A percentile compares a stretch with the other conserved stretches of the same genome.
Evolutionary conservation across 768 basidiomycete species (phyloP).

Genomic region (Leccinum boreale): DNA sequence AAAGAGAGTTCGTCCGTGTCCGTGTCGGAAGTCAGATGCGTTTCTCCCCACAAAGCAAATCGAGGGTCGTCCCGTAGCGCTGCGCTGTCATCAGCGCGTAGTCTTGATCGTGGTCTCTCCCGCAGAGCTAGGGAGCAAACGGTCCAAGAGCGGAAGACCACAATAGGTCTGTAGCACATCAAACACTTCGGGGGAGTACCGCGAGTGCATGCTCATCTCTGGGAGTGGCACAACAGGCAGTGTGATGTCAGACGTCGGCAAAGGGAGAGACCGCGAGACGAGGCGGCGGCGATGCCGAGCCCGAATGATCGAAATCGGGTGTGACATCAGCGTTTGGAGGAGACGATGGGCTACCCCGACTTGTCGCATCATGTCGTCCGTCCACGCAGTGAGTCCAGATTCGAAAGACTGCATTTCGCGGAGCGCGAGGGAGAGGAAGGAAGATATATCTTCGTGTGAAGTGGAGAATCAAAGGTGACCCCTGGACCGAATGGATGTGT

Average conservation of each 20-base stretch:
- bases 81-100: constrained; percentile 61
- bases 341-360: constrained; percentile 12
- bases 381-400: constrained; percentile 45
- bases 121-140: constrained; percentile 50
- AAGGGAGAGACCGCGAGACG: constrained; percentile 26
- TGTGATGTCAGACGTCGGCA: constrained; percentile 25
- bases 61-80: constrained; percentile 85
- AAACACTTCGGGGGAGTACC: constrained; percentile 73
- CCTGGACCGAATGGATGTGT: constrained; percentile 60
- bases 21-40: constrained; percentile 29
- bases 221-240: constrained; percentile 35
- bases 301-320: constrained; percentile 32
- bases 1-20: constrained; percentile 38
- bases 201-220: constrained; percentile 54
- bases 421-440: constrained; percentile 15
- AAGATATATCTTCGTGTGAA: constrained; percentile 40
- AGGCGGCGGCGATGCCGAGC: constrained; percentile 18
- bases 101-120: constrained; percentile 64
- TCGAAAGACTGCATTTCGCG: constrained; percentile 77
- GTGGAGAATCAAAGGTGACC: constrained; percentile 61
- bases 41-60: constrained; percentile 88
- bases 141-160: constrained; percentile 72
- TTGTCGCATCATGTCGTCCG: constrained; percentile 34
- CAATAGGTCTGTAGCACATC: constrained; percentile 78
- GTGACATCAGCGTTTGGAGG: constrained; percentile 23